Base-by-base conservation (phyloP, 2,329 filamentous ascomycete species). In the Neocucurbitaria cava region DNA sequence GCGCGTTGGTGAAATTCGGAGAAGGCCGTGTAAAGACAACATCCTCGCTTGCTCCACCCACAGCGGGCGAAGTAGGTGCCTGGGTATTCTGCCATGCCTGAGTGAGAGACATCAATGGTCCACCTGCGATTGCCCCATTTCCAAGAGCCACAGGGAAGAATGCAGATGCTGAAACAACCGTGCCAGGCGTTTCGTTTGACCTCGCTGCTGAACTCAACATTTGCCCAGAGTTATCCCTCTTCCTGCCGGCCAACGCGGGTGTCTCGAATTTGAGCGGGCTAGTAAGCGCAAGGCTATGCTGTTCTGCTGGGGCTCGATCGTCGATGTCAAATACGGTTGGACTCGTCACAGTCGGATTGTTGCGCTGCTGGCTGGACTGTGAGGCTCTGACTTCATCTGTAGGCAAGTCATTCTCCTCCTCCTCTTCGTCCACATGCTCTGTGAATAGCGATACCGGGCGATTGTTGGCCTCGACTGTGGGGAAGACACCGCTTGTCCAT, bases 1-100 rank as follows among this genome's bases (percentile, higher is more conserved):
- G 72, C 46, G 54, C 54, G 43, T 66, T 57, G 35, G 67, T 59
- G 47, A 79, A 71, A 48, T 79, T 78, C 5, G 79, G 79, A 17
- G 78, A 81, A 2, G 79, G 80, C 18, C 79, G 76, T 31, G 76
- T 75, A 49, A 78, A 73, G 17, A 80, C 64, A 1, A 77, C 72
- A 57, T 82, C 79, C 15, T 79, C 80, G n/a, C 63, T 69, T 3
- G 64, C 61, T 2, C 56, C 68, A 50, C 75, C 75, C 17, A 70
- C 61, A 3, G 72, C 59, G 17, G 79, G 79, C 21, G 79, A 81
- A 0, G 79, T 81, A 17, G 70, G 71, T 20, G 75, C 77, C 56
- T 80, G 80, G 1, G 78, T 81, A 23, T 76, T 74, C 45, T 77
- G 71, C 61, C 81, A 82, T 11, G 77, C 68, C 52, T 82, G 79